Evolutionary conservation across 371 early-diverging fungal species (phyloP), one percentile per base, ranked within the genome.

Genomic region (Rhizopus stolonifer): DNA sequence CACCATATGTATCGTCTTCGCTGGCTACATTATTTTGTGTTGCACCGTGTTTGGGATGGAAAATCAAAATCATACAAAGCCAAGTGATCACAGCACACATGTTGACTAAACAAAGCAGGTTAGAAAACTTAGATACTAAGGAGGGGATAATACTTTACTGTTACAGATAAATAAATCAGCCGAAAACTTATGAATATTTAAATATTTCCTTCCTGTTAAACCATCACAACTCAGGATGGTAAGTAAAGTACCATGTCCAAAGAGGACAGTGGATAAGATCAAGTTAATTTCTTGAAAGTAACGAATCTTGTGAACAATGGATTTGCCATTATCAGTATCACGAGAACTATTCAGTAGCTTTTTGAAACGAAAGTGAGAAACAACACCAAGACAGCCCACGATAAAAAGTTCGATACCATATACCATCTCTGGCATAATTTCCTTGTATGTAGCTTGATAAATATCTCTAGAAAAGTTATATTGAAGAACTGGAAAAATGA

Each of bases 201-300:
- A 31, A 13, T 44, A 45, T 33, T 69, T 69, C 29, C 49, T 46
- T 1, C 39, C 43, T 2, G 69, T 77, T 21, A 79, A 38, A 33
- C 65, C 69, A 56, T 79, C 80, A 26, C 58, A 61, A 25, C 73
- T 70, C 13, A 79, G 61, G 5, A 70, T 58, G 9, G 72, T 69
- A 24, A 74, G 61, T 4, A 67, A 43, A 4, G 47, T 52, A 8
- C 70, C 60, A 19, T 49, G 63, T 0, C 72, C 49, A 36, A 70
- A 58, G 14, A 79, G 52, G 8, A 69, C 58, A 14, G 60, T 51
- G 0, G 75, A 66, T 19, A 79, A 39, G 5, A 77, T 61, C 15
- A 65, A 40, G 44, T 77, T 79, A 45, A 79, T 26, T 56, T 79
- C 80, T 52, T 77, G 72, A 56, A 77, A 79, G 46, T 79, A 77